Base-by-base conservation (phyloP, 1,284 basidiomycete genomes). In the Leccinum solheimii region DNA sequence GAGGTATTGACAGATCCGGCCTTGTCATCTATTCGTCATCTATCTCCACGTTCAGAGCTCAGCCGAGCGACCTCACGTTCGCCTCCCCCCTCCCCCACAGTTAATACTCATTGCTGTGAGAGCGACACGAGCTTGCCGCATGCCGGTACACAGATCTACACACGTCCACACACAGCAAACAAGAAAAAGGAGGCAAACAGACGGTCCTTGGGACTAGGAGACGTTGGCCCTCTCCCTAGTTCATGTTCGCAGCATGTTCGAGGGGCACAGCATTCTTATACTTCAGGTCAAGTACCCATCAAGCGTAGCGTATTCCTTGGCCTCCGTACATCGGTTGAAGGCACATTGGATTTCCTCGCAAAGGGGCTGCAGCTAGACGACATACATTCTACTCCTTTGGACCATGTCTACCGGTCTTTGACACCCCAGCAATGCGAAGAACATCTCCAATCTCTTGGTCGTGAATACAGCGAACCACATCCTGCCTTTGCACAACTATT, bases 201-300 rank as follows among this genome's bases (percentile, higher is more conserved):
- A 53, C 62, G 64, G 38, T 56, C 34, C 21, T 13, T 45, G 55
- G 60, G 55, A 4, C 54, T 30, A 19, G 59, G 56, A 48, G 58
- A 60, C 38, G 54, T 69, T 23, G 77, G 77, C 2, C 82, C 84
- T 10, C 83, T 82, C 67, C 89, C 90, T 38, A 75, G 77, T 65
- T 67, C 66, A 56, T 76, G 77, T 27, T 78, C 74, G n/a, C 89
- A 90, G 67, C 90, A 91, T 73, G 80, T 88, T 62, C 83, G 80
- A 66, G 87, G 86, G 43, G 72, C 76, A 21, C 86, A 86, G 68
- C 79, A 71, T 58, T 60, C 63, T 53, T 74, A 68, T 62, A 49
- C 64, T 40, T 55, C 21, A 57, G 23, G 53, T 26, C 61, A 56
- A 56, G 52, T 56, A 5, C 64, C 62, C 30, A 32, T 52, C 56